These are phyloP conservation scores for Kwoniella heveanensis DNA, from an alignment of 768 basidiomycete genomes.

Conservation along the genomic window DNA sequence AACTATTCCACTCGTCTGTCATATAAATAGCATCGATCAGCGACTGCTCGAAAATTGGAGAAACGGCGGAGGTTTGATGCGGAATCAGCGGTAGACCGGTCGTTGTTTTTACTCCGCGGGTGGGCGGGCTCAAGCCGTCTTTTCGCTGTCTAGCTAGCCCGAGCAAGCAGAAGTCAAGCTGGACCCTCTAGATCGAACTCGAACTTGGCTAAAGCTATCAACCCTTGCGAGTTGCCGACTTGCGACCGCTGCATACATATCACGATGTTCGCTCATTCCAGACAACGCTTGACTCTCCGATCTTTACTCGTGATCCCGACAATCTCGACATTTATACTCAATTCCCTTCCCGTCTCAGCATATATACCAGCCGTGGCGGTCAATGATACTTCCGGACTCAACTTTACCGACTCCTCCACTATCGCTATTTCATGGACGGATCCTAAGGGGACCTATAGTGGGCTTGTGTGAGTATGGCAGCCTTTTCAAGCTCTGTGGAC, in stretches of 20 bases:
- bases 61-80: background rate
- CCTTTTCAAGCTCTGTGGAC: background rate
- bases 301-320: slow-evolving; percentile 22
- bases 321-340: slow-evolving; percentile 37
- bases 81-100: background rate
- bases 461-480: slow-evolving; percentile 39
- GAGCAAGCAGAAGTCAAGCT: no score
- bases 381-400: slow-evolving; percentile 65
- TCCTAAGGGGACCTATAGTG: slow-evolving; percentile 55
- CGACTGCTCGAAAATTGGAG: background rate
- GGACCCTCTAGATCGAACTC: no score
- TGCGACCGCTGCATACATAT: background rate
- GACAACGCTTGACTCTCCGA: background rate
- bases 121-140: background rate
- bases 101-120: background rate
- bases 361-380: slow-evolving; percentile 76
- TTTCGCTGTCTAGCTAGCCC: background rate
- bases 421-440: slow-evolving; percentile 62
- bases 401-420: slow-evolving; percentile 64
- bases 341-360: slow-evolving; percentile 40
- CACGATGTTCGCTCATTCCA: background rate
- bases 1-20: no score
- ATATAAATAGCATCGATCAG: no score
- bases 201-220: no score
- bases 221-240: no score